Evolutionary conservation across 2,329 filamentous ascomycete genomes (phyloP), one percentile per base, ranked within the genome.

Genomic region (Escovopsis weberi): DNA sequence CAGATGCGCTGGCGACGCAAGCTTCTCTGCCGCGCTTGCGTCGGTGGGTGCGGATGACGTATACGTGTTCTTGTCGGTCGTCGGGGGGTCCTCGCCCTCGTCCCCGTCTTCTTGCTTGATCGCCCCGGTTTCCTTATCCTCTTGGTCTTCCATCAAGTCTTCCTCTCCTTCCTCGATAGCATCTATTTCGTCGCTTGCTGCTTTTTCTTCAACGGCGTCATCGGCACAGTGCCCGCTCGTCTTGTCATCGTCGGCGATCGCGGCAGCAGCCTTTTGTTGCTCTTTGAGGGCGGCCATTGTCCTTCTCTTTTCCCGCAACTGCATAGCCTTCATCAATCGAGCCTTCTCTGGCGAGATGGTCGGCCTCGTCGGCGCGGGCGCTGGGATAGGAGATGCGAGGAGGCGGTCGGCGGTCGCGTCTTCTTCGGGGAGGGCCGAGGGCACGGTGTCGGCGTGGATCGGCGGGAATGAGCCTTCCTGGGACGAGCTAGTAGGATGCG

Each of bases 281-380:
- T 30, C 41, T n/a, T 23, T 32, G 19, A 6, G 33, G 19, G 42
- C 28, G 26, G 37, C 33, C 18, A 33, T 4, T 61, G 63, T 66
- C 57, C 66, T 78, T 59, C 86, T 87, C 62, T 83, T 86, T 61
- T 93, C 91, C 41, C 89, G 75, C 51, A 95, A 63, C 60, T 95
- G 84, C 64, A 95, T 73, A 7, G 91, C 91, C 65, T 93, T 95
- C 85, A 94, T 88, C 48, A 98, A 68, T 43, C 91, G 75, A 47
- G 85, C 78, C 65, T 93, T 96, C 60, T 98, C 91, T 1, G 85
- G 85, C 1, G 85, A 86, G 54, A 93, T 82, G 59, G 69, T 53
- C 60, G 64, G 61, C 51, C 64, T 65, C 33, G 52, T 51, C 6
- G 68, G 61, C 51, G 66, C 50, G 4, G 61, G 55, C 28, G 62